These are phyloP conservation scores for Suhomyces canberraensis DNA, from an alignment of 805 yeast species.

Conservation along the genomic window DNA sequence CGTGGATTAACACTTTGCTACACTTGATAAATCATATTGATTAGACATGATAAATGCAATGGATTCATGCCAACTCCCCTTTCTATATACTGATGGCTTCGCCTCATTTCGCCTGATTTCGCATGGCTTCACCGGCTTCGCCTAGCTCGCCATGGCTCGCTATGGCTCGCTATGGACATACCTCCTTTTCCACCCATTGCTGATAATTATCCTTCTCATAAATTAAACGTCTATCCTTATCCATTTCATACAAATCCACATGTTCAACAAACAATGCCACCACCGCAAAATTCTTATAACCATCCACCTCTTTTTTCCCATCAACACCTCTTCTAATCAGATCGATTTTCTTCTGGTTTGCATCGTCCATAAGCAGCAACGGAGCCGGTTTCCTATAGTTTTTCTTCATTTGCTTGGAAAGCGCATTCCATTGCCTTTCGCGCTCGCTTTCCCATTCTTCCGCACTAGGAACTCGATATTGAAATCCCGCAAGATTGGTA, in stretches of 20 bases:
- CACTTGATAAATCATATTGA: too few relatives aligned
- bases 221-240: slow-evolving; percentile 52
- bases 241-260: slow-evolving; percentile 66
- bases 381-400: slow-evolving; percentile 75
- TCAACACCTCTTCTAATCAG: slow-evolving; percentile 80
- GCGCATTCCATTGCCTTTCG: slow-evolving; percentile 55
- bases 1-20: too few relatives aligned
- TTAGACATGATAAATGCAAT: too few relatives aligned
- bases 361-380: slow-evolving; percentile 53
- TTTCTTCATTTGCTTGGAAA: slow-evolving; percentile 59
- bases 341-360: slow-evolving; percentile 57
- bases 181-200: slow-evolving; percentile 74
- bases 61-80: too few relatives aligned
- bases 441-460: slow-evolving; percentile 71
- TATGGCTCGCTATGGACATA: slow-evolving; percentile 55
- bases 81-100: too few relatives aligned
- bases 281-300: slow-evolving; percentile 63
- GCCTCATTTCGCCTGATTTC: too few relatives aligned
- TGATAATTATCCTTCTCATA: slow-evolving; percentile 53
- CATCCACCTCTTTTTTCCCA: slow-evolving; percentile 63
- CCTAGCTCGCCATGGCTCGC: too few relatives aligned
- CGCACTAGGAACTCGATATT: slow-evolving; percentile 44
- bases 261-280: slow-evolving; percentile 65
- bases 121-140: too few relatives aligned
- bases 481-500: slow-evolving; percentile 22